Evolutionary conservation across 1,284 basidiomycete genomes (phyloP).

Genomic region (Cryptococcus amylolentus): DNA sequence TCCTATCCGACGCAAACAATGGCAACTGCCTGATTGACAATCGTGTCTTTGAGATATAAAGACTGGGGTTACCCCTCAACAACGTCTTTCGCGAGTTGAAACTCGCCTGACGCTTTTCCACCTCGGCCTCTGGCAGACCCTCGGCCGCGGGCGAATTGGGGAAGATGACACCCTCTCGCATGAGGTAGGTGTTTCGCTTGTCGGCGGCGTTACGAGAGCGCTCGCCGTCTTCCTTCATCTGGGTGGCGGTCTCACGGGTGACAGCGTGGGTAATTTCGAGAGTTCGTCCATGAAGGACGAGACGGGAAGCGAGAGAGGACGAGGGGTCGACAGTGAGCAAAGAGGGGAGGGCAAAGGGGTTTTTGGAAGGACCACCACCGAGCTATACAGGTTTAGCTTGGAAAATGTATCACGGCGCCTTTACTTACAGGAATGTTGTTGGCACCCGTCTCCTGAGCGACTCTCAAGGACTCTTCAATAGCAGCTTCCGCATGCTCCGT

Average conservation of each 20-base stretch:
- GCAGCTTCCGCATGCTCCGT: constrained; percentile 82
- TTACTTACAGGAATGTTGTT: constrained; percentile 42
- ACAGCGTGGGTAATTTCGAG: constrained; percentile 88
- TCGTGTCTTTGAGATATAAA: constrained; percentile 92
- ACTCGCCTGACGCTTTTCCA: constrained; percentile 76
- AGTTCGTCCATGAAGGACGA: constrained; percentile 89
- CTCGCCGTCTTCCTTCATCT: constrained; percentile 82
- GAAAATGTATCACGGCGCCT: not conserved
- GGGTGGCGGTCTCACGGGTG: constrained; percentile 78
- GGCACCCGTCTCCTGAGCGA: constrained; percentile 59
- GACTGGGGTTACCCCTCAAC: constrained; percentile 82
- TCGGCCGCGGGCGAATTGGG: constrained; percentile 76
- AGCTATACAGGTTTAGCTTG: constrained; percentile 29
- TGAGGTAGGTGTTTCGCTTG: constrained; percentile 91
- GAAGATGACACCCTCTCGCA: constrained; percentile 84
- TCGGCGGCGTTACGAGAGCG: constrained; percentile 82
- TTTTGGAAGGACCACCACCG: constrained; percentile 54
- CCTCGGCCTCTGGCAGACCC: constrained; percentile 63
- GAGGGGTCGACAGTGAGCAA: constrained; percentile 94
- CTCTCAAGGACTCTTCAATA: constrained; percentile 72
- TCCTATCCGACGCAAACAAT: constrained; percentile 80
- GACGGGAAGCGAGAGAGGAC: constrained; percentile 70
- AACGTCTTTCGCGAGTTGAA: constrained; percentile 76
- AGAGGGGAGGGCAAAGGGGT: constrained; percentile 80
- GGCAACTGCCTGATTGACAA: constrained; percentile 91